phyloP scores from a whole-genome alignment of 495 filamentous ascomycete species.

The Podospora appendiculata region DNA sequence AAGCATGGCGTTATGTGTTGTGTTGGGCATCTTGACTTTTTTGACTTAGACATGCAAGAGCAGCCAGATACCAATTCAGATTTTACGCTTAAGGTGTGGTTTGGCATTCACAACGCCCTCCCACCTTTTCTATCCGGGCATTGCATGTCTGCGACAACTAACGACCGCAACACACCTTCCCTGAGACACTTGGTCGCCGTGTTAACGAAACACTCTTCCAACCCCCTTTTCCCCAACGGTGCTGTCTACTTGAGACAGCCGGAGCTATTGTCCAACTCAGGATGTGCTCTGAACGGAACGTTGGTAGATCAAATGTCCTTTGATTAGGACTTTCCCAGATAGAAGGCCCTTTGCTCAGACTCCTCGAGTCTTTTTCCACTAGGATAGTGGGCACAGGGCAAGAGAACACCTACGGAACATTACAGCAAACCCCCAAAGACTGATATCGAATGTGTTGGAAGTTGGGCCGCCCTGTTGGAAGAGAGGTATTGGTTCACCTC shows the following conservation, averaged over 20 bases:
- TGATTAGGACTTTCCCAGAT: conserved; percentile 36
- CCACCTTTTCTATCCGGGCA: too few relatives aligned
- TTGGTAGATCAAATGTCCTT: conserved; percentile 48
- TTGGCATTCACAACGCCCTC: neutral
- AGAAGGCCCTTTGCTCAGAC: conserved; percentile 59
- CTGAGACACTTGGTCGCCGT: neutral
- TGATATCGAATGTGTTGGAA: too few relatives aligned
- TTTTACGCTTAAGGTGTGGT: conserved; percentile 10
- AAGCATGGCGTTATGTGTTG: conserved; percentile 25
- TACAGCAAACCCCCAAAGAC: too few relatives aligned
- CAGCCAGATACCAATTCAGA: conserved; percentile 28
- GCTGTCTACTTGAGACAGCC: conserved; percentile 43
- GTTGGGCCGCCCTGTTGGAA: too few relatives aligned
- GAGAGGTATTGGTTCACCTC: too few relatives aligned
- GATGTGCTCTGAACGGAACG: conserved; percentile 47
- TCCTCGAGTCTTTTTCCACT: conserved; percentile 28
- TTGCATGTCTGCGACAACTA: neutral
- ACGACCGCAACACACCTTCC: neutral
- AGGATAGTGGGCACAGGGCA: conserved; percentile 56
- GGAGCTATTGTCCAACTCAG: conserved; percentile 40
- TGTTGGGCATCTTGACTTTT: conserved; percentile 3
- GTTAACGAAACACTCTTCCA: neutral
- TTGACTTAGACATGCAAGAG: conserved; percentile 18
- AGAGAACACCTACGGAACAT: conserved; percentile 57
- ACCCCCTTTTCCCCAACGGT: conserved; percentile 30